Conservation (phyloP, 805 yeast species). For the Torulaspora delbrueckii region DNA sequence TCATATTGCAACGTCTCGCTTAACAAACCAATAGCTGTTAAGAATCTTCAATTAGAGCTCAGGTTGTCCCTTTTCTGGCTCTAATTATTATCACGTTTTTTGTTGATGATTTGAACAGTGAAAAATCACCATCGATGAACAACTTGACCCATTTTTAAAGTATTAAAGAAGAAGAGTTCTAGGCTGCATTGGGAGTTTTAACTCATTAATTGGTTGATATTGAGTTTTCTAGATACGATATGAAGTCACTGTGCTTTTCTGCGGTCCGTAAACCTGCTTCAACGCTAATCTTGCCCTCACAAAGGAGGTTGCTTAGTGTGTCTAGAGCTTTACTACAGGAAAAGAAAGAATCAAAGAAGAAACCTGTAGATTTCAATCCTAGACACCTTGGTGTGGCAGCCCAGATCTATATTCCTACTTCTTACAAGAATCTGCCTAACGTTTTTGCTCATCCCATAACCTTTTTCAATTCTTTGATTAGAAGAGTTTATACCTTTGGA, state of each 20-base stretch:
- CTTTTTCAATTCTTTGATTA: conserved; percentile 45
- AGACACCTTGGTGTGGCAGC: conserved; percentile 40
- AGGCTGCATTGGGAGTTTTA: background rate
- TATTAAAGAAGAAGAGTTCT: background rate
- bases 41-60: background rate
- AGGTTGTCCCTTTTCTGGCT: background rate
- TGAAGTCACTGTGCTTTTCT: background rate
- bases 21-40: background rate
- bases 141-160: background rate
- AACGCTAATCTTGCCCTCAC: background rate
- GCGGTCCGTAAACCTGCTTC: background rate
- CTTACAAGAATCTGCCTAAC: conserved; percentile 43
- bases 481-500: conserved; percentile 59
- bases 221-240: background rate
- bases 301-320: conserved; percentile 1
- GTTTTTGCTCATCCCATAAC: conserved; percentile 39
- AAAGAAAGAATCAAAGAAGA: conserved; percentile 8
- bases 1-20: conserved; percentile 17
- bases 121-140: background rate
- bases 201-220: background rate
- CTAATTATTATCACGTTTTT: background rate
- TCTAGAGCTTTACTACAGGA: conserved; percentile 6
- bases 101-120: conserved; percentile 3
- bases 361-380: conserved; percentile 33
- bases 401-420: conserved; percentile 49